Evolutionary conservation across 2,329 filamentous ascomycete species (phyloP).

Genomic region (Talaromyces amestolkiae): DNA sequence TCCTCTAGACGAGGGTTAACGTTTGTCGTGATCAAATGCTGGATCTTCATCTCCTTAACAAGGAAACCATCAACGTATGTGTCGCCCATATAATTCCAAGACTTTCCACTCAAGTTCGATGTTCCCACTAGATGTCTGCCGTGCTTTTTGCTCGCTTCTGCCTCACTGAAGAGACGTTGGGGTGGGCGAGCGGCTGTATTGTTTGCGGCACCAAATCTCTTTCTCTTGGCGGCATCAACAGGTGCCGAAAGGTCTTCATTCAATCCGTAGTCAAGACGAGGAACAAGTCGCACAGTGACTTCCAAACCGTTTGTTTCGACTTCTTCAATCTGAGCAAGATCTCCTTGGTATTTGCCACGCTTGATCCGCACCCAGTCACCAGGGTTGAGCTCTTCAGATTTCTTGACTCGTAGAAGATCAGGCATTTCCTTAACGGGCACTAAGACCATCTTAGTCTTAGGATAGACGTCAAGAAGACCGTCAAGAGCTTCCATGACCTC

Average conservation of each 20-base stretch:
- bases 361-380: slow-evolving; percentile 91
- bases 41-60: slow-evolving; percentile 89
- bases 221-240: slow-evolving; percentile 68
- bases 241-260: slow-evolving; percentile 69
- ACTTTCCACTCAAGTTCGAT: slow-evolving; percentile 59
- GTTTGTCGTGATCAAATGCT: slow-evolving; percentile 77
- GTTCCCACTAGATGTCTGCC: slow-evolving; percentile 58
- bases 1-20: slow-evolving; percentile 94
- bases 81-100: slow-evolving; percentile 82
- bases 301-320: slow-evolving; percentile 91
- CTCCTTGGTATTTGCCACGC: slow-evolving; percentile 77
- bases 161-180: slow-evolving; percentile 86
- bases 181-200: slow-evolving; percentile 69
- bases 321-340: slow-evolving; percentile 87
- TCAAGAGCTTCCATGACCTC: slow-evolving; percentile 82
- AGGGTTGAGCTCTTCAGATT: slow-evolving; percentile 78
- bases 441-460: slow-evolving; percentile 78
- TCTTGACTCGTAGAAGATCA: slow-evolving; percentile 84
- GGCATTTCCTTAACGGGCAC: slow-evolving; percentile 98
- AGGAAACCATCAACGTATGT: slow-evolving; percentile 91
- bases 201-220: slow-evolving; percentile 58
- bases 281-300: slow-evolving; percentile 81
- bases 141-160: slow-evolving; percentile 86
- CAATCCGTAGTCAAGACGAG: slow-evolving; percentile 85
- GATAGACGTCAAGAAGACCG: slow-evolving; percentile 84